A percentile compares a stretch with the other conserved stretches of the same genome.
phyloP scores from a whole-genome alignment of 768 basidiomycete genomes.

The Boletus huronensis region DNA sequence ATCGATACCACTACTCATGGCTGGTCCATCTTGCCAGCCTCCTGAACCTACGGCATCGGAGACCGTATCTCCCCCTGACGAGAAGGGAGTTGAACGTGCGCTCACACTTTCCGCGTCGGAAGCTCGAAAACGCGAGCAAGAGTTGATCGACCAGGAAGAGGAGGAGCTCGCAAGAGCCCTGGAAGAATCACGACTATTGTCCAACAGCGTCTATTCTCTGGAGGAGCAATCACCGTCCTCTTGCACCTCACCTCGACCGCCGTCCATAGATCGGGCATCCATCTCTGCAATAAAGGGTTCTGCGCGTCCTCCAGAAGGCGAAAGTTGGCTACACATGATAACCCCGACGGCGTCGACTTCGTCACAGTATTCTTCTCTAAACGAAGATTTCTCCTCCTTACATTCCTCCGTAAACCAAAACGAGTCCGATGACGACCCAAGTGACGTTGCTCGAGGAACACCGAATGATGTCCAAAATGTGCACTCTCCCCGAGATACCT shows the following conservation, averaged over 20 bases:
- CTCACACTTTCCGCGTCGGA: slow-evolving; percentile 46
- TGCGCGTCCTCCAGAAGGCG: slow-evolving; percentile 22
- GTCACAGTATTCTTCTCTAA: slow-evolving; percentile 11
- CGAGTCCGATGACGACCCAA: slow-evolving; percentile 3
- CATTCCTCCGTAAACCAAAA: slow-evolving; percentile 20
- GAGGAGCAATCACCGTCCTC: slow-evolving; percentile 6
- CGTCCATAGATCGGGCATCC: slow-evolving; percentile 16
- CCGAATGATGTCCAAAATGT: slow-evolving; percentile 5
- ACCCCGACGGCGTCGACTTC: slow-evolving; percentile 26
- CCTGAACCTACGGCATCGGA: slow-evolving; percentile 1
- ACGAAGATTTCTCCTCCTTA: slow-evolving; percentile 29
- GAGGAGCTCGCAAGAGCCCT: slow-evolving; percentile 64
- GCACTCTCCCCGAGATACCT: slow-evolving; percentile 1
- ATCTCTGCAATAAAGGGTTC: slow-evolving; percentile 13
- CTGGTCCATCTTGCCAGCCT: slow-evolving; percentile 5
- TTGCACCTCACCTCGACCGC: slow-evolving; percentile 3
- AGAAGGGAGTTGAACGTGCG: slow-evolving; percentile 46
- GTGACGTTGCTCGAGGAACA: slow-evolving; percentile 1
- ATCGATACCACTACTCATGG: slow-evolving; percentile 24
- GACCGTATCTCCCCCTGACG: slow-evolving; percentile 31
- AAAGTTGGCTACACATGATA: slow-evolving; percentile 32
- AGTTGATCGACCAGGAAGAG: slow-evolving; percentile 45
- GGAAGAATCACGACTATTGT: slow-evolving; percentile 44
- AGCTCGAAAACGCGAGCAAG: slow-evolving; percentile 27
- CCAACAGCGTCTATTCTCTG: slow-evolving; percentile 9